Percentiles rank a stretch among this genome's conserved stretches.
Conservation (phyloP, 2,329 filamentous ascomycete genomes). For the Chaetomium globosum region DNA sequence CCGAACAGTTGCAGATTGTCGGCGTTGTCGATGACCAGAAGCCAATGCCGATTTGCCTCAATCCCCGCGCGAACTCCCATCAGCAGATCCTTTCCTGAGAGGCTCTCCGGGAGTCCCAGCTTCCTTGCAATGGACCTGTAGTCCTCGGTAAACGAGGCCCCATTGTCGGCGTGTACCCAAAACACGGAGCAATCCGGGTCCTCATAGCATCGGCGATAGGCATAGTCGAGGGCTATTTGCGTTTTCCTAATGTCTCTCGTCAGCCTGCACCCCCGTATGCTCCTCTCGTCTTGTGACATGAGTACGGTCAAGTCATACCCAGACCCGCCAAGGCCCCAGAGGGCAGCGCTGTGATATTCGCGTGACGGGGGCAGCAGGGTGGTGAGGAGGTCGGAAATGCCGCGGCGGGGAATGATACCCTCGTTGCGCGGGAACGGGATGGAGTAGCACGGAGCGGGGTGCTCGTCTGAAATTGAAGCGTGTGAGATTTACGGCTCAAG, state of each 20-base stretch:
- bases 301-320: slow-evolving; percentile 31
- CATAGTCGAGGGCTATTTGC: slow-evolving; percentile 45
- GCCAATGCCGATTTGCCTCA: slow-evolving; percentile 24
- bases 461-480: no score
- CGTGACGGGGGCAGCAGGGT: slow-evolving; percentile 28
- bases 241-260: slow-evolving; percentile 46
- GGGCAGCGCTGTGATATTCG: slow-evolving; percentile 33
- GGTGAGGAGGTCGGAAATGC: slow-evolving; percentile 33
- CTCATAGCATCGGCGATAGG: slow-evolving; percentile 36
- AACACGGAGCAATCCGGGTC: slow-evolving; percentile 41
- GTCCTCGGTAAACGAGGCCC: slow-evolving; percentile 40
- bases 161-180: slow-evolving; percentile 44
- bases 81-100: slow-evolving; percentile 34
- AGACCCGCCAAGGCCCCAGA: slow-evolving; percentile 39
- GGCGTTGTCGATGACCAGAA: slow-evolving; percentile 29
- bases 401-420: slow-evolving; percentile 35
- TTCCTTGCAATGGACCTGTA: slow-evolving; percentile 40
- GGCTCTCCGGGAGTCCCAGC: slow-evolving; percentile 32
- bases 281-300: no score
- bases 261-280: no score
- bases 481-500: not conserved
- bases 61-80: slow-evolving; percentile 26
- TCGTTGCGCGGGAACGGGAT: slow-evolving; percentile 34
- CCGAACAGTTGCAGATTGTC: slow-evolving; percentile 28
- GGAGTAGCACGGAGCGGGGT: not conserved